Evolutionary conservation across 2,329 filamentous ascomycete genomes (phyloP).

Genomic region (Sordariomycetes sp.): DNA sequence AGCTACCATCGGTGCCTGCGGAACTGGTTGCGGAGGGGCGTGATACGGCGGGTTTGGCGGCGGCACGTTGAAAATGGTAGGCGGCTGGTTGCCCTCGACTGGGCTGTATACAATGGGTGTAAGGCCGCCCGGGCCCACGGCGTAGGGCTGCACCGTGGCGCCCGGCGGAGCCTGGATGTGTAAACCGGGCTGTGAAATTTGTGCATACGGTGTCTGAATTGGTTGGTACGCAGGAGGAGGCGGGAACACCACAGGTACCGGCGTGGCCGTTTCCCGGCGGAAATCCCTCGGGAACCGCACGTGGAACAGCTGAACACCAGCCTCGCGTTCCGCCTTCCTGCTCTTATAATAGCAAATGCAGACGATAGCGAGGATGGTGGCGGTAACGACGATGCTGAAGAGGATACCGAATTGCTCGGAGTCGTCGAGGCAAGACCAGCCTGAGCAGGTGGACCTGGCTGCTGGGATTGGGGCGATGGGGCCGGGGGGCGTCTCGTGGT

Average conservation of each 20-base stretch:
- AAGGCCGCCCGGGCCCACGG: neutral
- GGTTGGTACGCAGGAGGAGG: neutral
- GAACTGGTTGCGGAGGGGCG: neutral
- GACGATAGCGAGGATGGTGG: constrained; percentile 14
- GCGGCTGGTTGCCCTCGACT: neutral
- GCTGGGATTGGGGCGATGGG: neutral
- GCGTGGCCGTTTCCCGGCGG: neutral
- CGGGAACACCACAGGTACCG: neutral
- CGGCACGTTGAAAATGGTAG: neutral
- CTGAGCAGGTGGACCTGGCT: constrained; percentile 1
- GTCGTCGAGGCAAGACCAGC: constrained; percentile 24
- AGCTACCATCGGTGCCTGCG: neutral
- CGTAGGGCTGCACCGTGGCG: neutral
- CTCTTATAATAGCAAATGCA: constrained; percentile 10
- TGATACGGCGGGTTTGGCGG: neutral
- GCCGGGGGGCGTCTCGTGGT: neutral
- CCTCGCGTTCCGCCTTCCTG: neutral
- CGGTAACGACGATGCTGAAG: constrained; percentile 17
- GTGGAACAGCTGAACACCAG: neutral
- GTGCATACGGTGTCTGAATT: neutral
- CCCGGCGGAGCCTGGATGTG: neutral
- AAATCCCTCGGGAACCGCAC: neutral
- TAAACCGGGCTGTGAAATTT: neutral
- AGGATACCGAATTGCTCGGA: constrained; percentile 24
- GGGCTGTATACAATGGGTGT: neutral